Evolutionary conservation across 176 grass and related monocot species (phyloP), one percentile per base, ranked within the genome.

Genomic region (Juncus effusus): DNA sequence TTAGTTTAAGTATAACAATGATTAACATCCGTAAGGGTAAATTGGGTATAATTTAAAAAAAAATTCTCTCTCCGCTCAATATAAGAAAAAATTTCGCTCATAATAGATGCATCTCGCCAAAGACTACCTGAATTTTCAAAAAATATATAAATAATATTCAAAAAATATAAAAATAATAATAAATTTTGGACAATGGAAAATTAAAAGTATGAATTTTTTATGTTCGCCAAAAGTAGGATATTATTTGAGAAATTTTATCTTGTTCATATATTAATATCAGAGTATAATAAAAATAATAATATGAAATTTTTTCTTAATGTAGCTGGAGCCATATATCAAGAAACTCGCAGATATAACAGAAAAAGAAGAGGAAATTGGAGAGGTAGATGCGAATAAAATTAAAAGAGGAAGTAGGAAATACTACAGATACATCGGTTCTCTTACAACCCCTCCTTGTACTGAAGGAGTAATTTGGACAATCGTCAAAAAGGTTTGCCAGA

Each of bases 381-480:
- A 16, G 40, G 37, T 90, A 4, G 65, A 96, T 78, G 81, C 91
- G 1, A 65, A 56, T 3, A n/a, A 13, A 11, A 52, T 75, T 0
- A 77, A 40, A 10, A 79, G 79, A 8, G 42, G 52, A 7, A 76
- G 75, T 56, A 63, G 74, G 56, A 83, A 78, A 36, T 96, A 96
- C 42, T 87, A 90, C 69, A 79, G 91, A 61, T 96, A 90, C 73
- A n/a, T 82, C 52, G 91, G 91, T 1, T 96, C 91, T 3, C 84
- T 90, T 65, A 96, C 91, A 38, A 81, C 81, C 54, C 91, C 87
- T 40, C 79, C 76, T 38, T 90, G 87, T 79, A 76, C 51, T 3
- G 84, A 96, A 41, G 87, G 87, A 16, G 91, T 83, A 50, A 0
- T 65, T 8, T 76, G 56, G 42, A 76, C 59, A 74, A 63, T 74